Evolutionary conservation across 2,329 filamentous ascomycete species (phyloP).

Genomic region (Basipetospora sp.): DNA sequence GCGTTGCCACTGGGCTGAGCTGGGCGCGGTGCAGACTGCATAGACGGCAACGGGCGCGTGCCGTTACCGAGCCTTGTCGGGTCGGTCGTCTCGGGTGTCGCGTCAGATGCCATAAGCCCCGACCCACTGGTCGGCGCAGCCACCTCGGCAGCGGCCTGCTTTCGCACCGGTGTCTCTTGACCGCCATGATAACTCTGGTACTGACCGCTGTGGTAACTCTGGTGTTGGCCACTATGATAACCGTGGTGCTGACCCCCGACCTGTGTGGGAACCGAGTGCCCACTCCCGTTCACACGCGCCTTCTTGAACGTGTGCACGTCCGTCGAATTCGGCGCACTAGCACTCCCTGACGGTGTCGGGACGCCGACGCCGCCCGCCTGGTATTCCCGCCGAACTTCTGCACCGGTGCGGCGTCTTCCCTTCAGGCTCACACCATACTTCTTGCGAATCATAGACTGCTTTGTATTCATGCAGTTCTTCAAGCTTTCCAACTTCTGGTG

Average conservation of each 20-base stretch:
- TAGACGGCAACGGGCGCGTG: constrained; percentile 5
- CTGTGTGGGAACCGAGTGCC: constrained; percentile 4
- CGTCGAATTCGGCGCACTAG: background rate
- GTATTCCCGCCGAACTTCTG: too few species aligned
- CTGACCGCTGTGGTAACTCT: background rate
- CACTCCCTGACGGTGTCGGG: too few species aligned
- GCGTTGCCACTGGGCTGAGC: too few species aligned
- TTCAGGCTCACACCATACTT: constrained; percentile 42
- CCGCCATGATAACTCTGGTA: background rate
- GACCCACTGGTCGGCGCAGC: constrained; percentile 20
- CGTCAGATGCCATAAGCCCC: constrained; percentile 20
- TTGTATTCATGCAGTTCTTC: constrained; percentile 39
- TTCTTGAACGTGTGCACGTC: constrained; percentile 12
- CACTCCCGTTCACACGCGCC: constrained; percentile 10
- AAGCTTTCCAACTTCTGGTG: constrained; percentile 25
- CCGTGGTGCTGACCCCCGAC: background rate
- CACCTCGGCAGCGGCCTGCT: constrained; percentile 13
- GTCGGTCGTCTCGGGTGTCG: constrained; percentile 22
- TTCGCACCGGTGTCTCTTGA: constrained; percentile 1
- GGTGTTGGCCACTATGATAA: background rate
- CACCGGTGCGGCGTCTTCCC: constrained; percentile 30
- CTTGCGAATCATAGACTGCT: constrained; percentile 41
- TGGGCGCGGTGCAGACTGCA: constrained; percentile 1
- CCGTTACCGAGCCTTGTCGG: constrained; percentile 18
- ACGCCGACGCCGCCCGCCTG: too few species aligned